phyloP scores from a whole-genome alignment of 768 basidiomycete species.

The Tricholoma terreum region DNA sequence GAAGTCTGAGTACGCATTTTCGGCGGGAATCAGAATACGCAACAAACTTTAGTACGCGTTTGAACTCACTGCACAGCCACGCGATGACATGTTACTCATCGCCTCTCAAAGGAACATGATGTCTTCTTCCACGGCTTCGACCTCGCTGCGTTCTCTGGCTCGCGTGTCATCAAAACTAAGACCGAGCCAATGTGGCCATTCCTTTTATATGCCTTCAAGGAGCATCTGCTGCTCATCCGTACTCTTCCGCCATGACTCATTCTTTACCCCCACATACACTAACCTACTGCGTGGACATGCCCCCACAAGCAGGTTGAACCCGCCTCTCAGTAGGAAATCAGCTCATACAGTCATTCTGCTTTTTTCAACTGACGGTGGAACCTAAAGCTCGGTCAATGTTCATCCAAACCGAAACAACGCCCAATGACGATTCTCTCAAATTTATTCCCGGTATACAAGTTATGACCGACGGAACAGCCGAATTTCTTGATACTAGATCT shows the following conservation, averaged over 20 bases:
- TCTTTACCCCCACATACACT: constrained; percentile 21
- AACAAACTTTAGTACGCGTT: no score
- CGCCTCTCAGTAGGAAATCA: constrained; percentile 33
- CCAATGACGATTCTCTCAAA: constrained; percentile 96
- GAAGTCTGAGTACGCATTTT: no score
- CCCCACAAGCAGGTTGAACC: constrained; percentile 15
- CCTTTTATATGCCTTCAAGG: not conserved
- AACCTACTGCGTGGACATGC: constrained; percentile 15
- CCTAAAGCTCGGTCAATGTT: constrained; percentile 83
- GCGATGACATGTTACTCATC: constrained; percentile 12
- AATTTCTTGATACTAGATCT: constrained; percentile 87
- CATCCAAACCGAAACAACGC: constrained; percentile 96
- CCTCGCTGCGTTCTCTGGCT: constrained; percentile 12
- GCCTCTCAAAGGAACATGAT: constrained; percentile 3
- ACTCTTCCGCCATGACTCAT: constrained; percentile 20
- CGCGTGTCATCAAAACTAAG: constrained; percentile 6
- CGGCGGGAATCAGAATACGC: no score
- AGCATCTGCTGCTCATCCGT: constrained; percentile 6
- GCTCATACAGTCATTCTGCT: not conserved
- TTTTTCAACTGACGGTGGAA: not conserved
- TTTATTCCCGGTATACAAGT: constrained; percentile 93
- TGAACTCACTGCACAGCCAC: no score
- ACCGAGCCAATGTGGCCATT: not conserved
- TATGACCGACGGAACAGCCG: constrained; percentile 85
- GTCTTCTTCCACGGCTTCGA: constrained; percentile 12